These are phyloP conservation scores for Aspergillus indologenus DNA, from an alignment of 495 filamentous ascomycete species.

Conservation along the genomic window DNA sequence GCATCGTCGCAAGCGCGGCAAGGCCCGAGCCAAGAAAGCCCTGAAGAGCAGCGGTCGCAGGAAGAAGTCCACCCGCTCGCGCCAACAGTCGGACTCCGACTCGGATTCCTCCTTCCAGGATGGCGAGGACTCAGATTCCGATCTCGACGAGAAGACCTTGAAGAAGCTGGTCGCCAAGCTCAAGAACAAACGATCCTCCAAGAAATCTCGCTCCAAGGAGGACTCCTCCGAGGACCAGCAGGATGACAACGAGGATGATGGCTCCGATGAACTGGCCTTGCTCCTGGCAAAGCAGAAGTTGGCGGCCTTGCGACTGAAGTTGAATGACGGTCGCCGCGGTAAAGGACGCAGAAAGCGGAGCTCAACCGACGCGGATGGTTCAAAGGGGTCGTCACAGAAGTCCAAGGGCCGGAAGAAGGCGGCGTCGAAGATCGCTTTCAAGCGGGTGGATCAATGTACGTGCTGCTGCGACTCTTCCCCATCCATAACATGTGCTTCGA, in stretches of 20 bases:
- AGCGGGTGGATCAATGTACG: conserved; percentile 77
- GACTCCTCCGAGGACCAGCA: conserved; percentile 27
- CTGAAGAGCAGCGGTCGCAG: conserved; percentile 35
- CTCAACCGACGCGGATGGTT: conserved; percentile 15
- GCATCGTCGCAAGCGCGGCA: conserved; percentile 35
- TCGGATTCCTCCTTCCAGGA: conserved; percentile 29
- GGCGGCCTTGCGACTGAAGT: conserved; percentile 22
- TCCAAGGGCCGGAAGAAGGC: conserved; percentile 44
- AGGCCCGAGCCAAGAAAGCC: conserved; percentile 45
- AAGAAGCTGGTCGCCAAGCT: conserved; percentile 49
- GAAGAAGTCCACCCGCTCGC: conserved; percentile 42
- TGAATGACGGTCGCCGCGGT: conserved; percentile 18
- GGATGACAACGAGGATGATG: conserved; percentile 22
- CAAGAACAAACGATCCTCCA: conserved; percentile 45
- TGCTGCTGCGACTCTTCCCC: background rate
- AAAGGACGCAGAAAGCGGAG: conserved; percentile 22
- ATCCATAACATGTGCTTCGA: background rate
- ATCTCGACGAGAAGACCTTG: conserved; percentile 39
- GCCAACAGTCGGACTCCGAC: conserved; percentile 32
- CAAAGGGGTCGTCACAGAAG: conserved; percentile 14
- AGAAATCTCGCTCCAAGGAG: conserved; percentile 27
- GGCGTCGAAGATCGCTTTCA: conserved; percentile 70
- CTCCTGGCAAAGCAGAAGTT: conserved; percentile 26
- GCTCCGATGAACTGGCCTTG: conserved; percentile 20
- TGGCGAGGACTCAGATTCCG: conserved; percentile 26